Conservation (phyloP, 1,139 yeast genomes). For the Kodamaea ohmeri region DNA sequence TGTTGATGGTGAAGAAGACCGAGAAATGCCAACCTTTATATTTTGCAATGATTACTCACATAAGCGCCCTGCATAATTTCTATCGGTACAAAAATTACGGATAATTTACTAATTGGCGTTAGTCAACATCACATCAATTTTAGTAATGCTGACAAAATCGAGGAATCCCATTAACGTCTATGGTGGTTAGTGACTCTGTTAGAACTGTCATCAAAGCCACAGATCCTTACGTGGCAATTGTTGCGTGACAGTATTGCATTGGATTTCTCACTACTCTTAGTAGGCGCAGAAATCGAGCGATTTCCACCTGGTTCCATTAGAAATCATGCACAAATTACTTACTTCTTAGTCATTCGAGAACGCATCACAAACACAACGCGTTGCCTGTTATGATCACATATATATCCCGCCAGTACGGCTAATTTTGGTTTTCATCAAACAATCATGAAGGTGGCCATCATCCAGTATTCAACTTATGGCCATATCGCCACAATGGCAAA, state of each 20-base stretch:
- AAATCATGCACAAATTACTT: neutral
- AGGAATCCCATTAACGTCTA: too few relatives aligned
- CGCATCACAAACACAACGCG: neutral
- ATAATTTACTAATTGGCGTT: neutral
- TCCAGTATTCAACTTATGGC: slow-evolving; percentile 63
- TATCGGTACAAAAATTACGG: neutral
- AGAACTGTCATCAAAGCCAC: too few relatives aligned
- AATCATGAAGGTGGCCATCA: slow-evolving; percentile 43
- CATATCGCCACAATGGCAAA: slow-evolving; percentile 54
- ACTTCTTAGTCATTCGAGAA: neutral
- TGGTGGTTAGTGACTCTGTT: too few relatives aligned
- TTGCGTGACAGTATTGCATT: too few relatives aligned
- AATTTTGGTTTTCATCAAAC: neutral
- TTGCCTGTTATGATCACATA: too few relatives aligned
- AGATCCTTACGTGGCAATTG: too few relatives aligned
- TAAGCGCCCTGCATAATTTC: neutral
- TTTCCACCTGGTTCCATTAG: neutral
- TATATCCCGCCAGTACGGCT: neutral
- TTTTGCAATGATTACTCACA: neutral
- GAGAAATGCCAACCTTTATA: neutral
- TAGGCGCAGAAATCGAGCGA: too few relatives aligned
- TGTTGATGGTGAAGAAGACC: neutral
- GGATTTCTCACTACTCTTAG: too few relatives aligned
- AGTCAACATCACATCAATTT: too few relatives aligned
- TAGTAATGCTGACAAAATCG: neutral